Evolutionary conservation across 306 rosid species (phyloP).

Genomic region (Cucumis sativus): DNA sequence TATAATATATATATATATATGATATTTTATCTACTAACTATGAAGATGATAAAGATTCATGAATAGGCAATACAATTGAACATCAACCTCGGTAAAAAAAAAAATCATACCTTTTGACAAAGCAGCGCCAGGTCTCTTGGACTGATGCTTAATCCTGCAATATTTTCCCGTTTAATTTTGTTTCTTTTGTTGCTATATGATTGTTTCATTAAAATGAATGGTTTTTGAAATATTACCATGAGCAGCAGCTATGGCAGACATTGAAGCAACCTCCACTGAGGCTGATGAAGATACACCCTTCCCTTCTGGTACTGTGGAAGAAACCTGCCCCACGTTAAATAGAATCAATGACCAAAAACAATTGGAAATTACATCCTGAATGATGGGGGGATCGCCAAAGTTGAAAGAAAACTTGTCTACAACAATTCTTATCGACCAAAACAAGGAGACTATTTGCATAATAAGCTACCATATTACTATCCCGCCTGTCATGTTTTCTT

Average conservation of each 20-base stretch:
- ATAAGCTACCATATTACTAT: neutral
- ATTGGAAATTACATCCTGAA: neutral
- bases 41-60: neutral
- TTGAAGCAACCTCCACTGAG: slow-evolving; percentile 95
- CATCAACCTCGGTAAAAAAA: neutral
- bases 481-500: neutral
- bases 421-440: neutral
- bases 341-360: neutral
- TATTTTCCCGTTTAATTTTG: neutral
- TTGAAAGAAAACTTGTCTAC: neutral
- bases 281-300: slow-evolving; percentile 99
- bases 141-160: slow-evolving; percentile 57
- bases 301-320: slow-evolving; percentile 95
- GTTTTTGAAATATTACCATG: slow-evolving; percentile 41
- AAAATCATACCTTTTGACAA: slow-evolving; percentile 73
- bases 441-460: neutral
- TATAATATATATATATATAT: too few relatives aligned
- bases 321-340: slow-evolving; percentile 32
- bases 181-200: neutral
- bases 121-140: slow-evolving; percentile 85
- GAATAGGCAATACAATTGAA: neutral
- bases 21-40: too few relatives aligned
- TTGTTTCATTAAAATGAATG: neutral
- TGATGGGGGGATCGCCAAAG: neutral
- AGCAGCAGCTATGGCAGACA: slow-evolving; percentile 88